Evolutionary conservation across 225 moss, liverwort and hornwort genomes (phyloP).

Genomic region (Asterella californica): DNA sequence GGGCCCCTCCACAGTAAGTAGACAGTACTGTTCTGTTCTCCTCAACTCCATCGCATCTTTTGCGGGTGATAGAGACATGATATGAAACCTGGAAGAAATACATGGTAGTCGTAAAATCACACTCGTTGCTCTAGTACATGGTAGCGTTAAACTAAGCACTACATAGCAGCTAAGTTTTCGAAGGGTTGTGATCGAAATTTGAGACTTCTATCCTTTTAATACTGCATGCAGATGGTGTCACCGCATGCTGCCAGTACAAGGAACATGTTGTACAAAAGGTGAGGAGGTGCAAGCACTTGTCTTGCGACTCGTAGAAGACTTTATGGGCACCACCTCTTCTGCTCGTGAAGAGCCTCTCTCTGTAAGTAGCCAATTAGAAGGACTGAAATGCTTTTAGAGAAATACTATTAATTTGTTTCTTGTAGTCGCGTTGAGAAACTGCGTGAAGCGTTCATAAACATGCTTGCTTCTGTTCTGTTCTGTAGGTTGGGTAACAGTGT

Average conservation of each 20-base stretch:
- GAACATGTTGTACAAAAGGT: constrained; percentile 58
- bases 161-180: background rate
- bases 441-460: background rate
- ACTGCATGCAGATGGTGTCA: constrained; percentile 73
- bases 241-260: constrained; percentile 80
- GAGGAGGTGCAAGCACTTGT: constrained; percentile 55
- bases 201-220: background rate
- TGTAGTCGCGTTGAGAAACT: background rate
- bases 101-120: background rate
- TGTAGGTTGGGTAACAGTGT: background rate
- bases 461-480: background rate
- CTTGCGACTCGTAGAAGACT: constrained; percentile 49
- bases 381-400: background rate
- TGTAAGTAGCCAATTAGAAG: constrained; percentile 25
- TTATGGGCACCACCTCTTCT: constrained; percentile 28
- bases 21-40: too few relatives aligned
- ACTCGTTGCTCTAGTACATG: background rate
- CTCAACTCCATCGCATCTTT: background rate
- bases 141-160: background rate
- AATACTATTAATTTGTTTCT: background rate
- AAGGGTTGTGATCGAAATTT: background rate
- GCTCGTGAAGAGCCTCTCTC: constrained; percentile 42
- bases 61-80: background rate
- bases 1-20: constrained; percentile 62
- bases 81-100: background rate